Evolutionary conservation across 139 green algal species (phyloP).

Genomic region (Astrephomene gubernaculifera): DNA sequence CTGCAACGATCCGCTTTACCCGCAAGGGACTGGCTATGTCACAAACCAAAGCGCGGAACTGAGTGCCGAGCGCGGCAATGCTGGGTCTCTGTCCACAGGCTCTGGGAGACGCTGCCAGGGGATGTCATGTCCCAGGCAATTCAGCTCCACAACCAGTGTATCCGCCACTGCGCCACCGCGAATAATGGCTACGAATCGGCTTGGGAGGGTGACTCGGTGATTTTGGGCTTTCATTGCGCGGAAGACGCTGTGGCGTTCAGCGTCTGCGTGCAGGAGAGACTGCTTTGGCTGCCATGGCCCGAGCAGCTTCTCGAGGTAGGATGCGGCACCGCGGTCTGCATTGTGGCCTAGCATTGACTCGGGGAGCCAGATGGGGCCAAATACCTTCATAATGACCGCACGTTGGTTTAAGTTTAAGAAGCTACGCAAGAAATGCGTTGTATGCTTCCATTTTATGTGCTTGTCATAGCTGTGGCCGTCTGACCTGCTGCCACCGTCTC

Average conservation of each 20-base stretch:
- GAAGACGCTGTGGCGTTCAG: conserved; percentile 45
- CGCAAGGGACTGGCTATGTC: background rate
- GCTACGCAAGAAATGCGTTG: too few species aligned
- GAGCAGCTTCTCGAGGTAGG: background rate
- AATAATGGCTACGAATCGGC: background rate
- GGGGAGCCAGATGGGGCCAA: too few species aligned
- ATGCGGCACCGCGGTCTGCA: too few species aligned
- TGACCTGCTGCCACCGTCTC: too few species aligned
- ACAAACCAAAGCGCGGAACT: background rate
- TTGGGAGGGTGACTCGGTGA: conserved; percentile 51
- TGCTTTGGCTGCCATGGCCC: background rate
- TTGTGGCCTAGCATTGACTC: too few species aligned
- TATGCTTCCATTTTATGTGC: too few species aligned
- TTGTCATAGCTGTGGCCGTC: too few species aligned
- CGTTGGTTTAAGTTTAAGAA: too few species aligned
- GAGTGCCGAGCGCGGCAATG: too few species aligned
- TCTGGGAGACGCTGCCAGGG: background rate
- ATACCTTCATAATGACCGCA: too few species aligned
- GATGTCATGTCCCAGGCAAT: background rate
- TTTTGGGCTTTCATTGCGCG: conserved; percentile 57
- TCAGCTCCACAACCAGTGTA: background rate
- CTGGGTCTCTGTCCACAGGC: background rate
- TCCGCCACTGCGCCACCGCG: background rate
- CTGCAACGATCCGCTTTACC: background rate
- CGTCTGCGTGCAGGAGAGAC: background rate